Evolutionary conservation across 2,329 filamentous ascomycete genomes (phyloP).

Genomic region (Trichoderma oligosporum): DNA sequence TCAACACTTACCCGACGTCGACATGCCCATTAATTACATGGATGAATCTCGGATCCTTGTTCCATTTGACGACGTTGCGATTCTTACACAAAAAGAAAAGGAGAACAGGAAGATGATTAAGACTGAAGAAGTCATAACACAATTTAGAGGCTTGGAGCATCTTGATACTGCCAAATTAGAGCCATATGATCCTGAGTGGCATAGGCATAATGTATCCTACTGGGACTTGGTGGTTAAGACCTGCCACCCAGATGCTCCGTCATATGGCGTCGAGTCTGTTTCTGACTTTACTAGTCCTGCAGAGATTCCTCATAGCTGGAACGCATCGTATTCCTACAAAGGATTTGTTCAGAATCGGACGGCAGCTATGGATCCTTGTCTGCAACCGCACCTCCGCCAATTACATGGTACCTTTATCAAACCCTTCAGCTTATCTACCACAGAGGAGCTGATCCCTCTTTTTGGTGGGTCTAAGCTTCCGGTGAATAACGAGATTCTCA

Average conservation of each 20-base stretch:
- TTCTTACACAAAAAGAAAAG: conserved; percentile 47
- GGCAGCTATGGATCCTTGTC: conserved; percentile 54
- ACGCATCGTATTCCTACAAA: conserved; percentile 37
- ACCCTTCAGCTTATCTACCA: conserved; percentile 48
- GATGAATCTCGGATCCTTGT: conserved; percentile 62
- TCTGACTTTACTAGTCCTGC: conserved; percentile 32
- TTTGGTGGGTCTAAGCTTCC: conserved; percentile 61
- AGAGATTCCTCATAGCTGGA: conserved; percentile 35
- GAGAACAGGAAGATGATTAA: conserved; percentile 41
- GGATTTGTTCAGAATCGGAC: conserved; percentile 58
- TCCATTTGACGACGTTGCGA: conserved; percentile 53
- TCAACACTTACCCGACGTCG: conserved; percentile 56
- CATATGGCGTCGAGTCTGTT: conserved; percentile 36
- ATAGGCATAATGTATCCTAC: conserved; percentile 43
- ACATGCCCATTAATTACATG: conserved; percentile 63
- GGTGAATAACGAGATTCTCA: conserved; percentile 61
- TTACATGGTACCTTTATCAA: conserved; percentile 57
- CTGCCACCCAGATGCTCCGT: conserved; percentile 54
- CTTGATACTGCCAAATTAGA: conserved; percentile 35
- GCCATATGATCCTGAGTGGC: conserved; percentile 47
- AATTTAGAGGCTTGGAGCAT: conserved; percentile 39
- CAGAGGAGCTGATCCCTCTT: conserved; percentile 54
- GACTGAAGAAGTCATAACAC: conserved; percentile 42
- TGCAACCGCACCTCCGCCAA: conserved; percentile 49
- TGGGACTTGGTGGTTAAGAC: conserved; percentile 57